Percentiles rank a stretch among this genome's conserved stretches.
Evolutionary conservation across 2,329 filamentous ascomycete genomes (phyloP).

Genomic region (Alternaria arbusti): DNA sequence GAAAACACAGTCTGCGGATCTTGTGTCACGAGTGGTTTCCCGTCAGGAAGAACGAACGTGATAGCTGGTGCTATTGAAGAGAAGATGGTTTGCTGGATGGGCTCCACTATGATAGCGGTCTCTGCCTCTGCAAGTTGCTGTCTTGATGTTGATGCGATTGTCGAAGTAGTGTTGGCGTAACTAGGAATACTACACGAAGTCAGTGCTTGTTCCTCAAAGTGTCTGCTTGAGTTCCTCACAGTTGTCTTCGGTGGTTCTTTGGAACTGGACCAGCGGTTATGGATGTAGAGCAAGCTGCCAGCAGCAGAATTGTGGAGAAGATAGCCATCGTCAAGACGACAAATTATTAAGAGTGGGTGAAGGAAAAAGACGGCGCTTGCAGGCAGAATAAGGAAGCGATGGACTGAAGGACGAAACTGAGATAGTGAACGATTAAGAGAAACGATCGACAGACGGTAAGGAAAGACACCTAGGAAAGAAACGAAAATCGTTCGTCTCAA

Average conservation of each 20-base stretch:
- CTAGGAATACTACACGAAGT: conserved; percentile 31
- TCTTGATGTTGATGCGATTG: conserved; percentile 9
- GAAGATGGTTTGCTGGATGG: conserved; percentile 38
- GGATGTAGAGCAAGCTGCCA: conserved; percentile 43
- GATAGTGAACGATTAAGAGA: conserved; percentile 37
- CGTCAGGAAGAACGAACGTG: conserved; percentile 42
- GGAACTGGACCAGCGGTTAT: conserved; percentile 45
- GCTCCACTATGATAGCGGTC: conserved; percentile 43
- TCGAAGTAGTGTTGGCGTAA: conserved; percentile 31
- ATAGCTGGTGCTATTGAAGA: conserved; percentile 35
- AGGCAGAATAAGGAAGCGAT: conserved; percentile 10
- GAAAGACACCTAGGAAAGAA: conserved; percentile 28
- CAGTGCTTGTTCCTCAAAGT: conserved; percentile 3
- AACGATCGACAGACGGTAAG: conserved; percentile 38
- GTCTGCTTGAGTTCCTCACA: conserved; percentile 29
- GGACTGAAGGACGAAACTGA: conserved; percentile 26
- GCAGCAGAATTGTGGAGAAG: conserved; percentile 39
- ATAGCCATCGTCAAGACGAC: conserved; percentile 34
- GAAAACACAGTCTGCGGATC: conserved; percentile 36
- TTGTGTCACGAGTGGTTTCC: conserved; percentile 40
- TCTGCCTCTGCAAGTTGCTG: conserved; percentile 31
- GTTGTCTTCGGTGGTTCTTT: conserved; percentile 28
- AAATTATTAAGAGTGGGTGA: conserved; percentile 19
- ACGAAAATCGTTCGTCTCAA: conserved; percentile 32
- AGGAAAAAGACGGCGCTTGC: conserved; percentile 18